A percentile compares a stretch with the other conserved stretches of the same genome.
Conservation (phyloP, 2,329 filamentous ascomycete genomes). For the Cordyceps farinosa region DNA sequence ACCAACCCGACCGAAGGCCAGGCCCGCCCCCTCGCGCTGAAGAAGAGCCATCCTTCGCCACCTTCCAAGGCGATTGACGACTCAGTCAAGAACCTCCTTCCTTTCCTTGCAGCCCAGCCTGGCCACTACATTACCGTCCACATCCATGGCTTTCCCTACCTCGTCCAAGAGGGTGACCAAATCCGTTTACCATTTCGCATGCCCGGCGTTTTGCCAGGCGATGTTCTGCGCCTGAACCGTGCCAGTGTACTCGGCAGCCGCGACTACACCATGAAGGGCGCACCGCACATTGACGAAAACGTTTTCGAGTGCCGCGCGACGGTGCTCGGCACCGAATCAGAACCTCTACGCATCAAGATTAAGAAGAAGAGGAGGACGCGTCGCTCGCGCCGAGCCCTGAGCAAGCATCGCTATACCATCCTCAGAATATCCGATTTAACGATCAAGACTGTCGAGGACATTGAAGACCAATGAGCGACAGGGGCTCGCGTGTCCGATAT, state of each 20-base stretch:
- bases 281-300: conserved; percentile 76
- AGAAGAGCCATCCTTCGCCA: conserved; percentile 37
- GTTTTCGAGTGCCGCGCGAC: conserved; percentile 82
- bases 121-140: conserved; percentile 75
- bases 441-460: conserved; percentile 48
- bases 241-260: conserved; percentile 78
- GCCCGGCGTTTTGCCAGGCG: conserved; percentile 72
- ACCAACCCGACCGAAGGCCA: conserved; percentile 34
- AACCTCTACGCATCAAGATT: conserved; percentile 71
- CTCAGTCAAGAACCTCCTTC: conserved; percentile 60
- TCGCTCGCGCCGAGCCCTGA: conserved; percentile 70
- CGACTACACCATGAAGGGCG: conserved; percentile 83
- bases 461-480: conserved; percentile 23
- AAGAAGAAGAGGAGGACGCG: conserved; percentile 79
- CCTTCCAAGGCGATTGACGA: conserved; percentile 45
- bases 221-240: conserved; percentile 82
- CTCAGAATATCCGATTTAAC: conserved; percentile 79
- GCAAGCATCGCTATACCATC: conserved; percentile 88
- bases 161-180: conserved; percentile 71
- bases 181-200: conserved; percentile 77
- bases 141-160: conserved; percentile 76
- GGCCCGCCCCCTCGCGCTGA: conserved; percentile 36
- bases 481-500: neutral
- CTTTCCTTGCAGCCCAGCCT: conserved; percentile 68
- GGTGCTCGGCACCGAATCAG: conserved; percentile 79